Base-by-base conservation (phyloP, 108 stramenopile genomes). In the Pelagomonas calceolata region DNA sequence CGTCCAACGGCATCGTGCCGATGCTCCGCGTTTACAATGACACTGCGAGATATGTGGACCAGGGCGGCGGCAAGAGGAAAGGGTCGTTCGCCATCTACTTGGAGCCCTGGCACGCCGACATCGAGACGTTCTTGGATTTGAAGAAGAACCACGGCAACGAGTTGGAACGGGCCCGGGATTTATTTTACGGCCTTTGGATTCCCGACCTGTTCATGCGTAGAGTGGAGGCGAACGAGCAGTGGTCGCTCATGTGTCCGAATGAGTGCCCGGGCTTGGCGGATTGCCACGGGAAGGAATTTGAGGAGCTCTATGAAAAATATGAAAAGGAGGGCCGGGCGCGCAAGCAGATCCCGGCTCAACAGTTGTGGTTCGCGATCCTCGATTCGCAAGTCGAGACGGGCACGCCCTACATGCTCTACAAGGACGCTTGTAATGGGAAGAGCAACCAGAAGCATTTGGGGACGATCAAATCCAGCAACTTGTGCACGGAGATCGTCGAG, bases 81-180 rank as follows among this genome's bases (percentile, higher is more conserved):
- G 98, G 98, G 36, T 84, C 85, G 64, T 95, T 99, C 76, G 97
- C 97, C 70, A 84, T 93, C 60, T 99, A 99, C 88, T 82, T 99
- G 51, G 98, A 99, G 82, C 98, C 98, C 0, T 99, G 98, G 98
- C 98, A 99, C 79, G 95, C 97, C 4, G 98, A 99, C 81, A 86
- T 99, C 74, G 87, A 94, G 73, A 82, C 84, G 70, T 95, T 98
- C 82, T 80, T 99, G 75, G 97, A 99, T 69, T 78, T 99, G 67
- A 76, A 90, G 45, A 99, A 99, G 87, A 99, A 99, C 82, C 97
- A 98, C 77, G 98, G 98, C 31, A 95, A 98, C 75, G 98, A 99
- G 84, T 84, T 81, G 74, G 89, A 91, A 29, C 86, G 98, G 32
- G 98, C 97, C 32, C 85, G 98, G 66, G 96, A 96, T 70, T 84